Base-by-base conservation (phyloP, 768 basidiomycete species). In the Macrolepiota fuliginosa region DNA sequence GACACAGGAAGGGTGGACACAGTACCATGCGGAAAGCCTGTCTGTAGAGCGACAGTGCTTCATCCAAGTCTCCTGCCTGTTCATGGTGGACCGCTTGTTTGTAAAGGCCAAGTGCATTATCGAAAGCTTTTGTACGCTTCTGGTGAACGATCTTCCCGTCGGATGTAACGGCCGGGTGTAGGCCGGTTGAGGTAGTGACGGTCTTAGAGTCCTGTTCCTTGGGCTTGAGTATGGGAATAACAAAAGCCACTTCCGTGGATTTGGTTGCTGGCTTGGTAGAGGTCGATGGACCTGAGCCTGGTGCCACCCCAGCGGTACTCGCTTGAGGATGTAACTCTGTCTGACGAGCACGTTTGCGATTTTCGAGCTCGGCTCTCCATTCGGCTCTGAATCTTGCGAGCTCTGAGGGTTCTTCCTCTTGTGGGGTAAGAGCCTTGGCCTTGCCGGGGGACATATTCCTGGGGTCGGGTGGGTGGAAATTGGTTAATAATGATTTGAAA, bases 41-140 rank as follows among this genome's bases (percentile, higher is more conserved):
- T 10, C 92, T 86, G 68, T 96, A 97, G 7, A 94, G 74, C 25
- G 73, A 68, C 10, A 94, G 73, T 11, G 94, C 94, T 36, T 89
- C 84, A 64, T 94, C 90, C 53, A 93, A 77, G 62, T 89, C 77
- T 40, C 92, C 86, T 47, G 74, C 75, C 69, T 92, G 89, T 71
- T 97, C 94, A 50, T 83, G 78, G 40, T 84, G 79, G 32, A 94
- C 81, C 9, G 94, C 94, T 19, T 74, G 79, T 29, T 81, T 74
- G 71, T 96, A 97, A 12, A 87, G 66, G 9, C 82, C 81, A 49
- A 93, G 74, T 4, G 92, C 91, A 51, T 70, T 75, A 46, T 71
- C 68, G 29, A 84, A 74, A 9, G 69, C 72, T 36, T 77, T 77
- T 55, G 78, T 55, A 68, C n/a, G 68, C 19, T 62, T 62, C 32